Base-by-base conservation (phyloP, 176 grass and related monocot genomes). In the Oryza glumipatula region DNA sequence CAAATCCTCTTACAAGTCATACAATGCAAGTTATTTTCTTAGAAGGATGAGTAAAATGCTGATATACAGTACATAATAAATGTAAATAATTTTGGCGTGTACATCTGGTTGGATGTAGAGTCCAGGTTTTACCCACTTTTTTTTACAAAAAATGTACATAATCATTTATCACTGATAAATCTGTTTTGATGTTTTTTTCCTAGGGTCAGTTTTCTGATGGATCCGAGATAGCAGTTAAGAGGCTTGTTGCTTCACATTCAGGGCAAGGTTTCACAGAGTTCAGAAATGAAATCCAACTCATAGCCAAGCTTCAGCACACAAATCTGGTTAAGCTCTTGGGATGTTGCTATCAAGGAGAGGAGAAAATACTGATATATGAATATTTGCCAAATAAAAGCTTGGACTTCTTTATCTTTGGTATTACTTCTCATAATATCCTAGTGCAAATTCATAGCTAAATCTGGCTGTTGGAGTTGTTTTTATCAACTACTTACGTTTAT, bases 361-460 rank as follows among this genome's bases (percentile, higher is more conserved):
- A 84, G 14, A 76, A 76, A 75, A 67, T 83, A 46, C 4, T 83
- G 64, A 21, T 83, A 39, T 83, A 83, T 8, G 81, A 83, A 73
- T 83, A 74, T 74, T 58, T 81, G 21, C 78, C 79, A 39, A 81
- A 81, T 9, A 81, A 43, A 81, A 81, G 79, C 67, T 60, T 83
- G 60, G 70, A 83, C 72, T 52, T 36, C 21, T 76, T 76, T 47
- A 84, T 76, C 9, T 84, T 76, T 52, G 72, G 82, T 84, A 68
- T 11, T 1, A n/a, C 5, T 82, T 73, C 56, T 73, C 3, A 1
- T 0, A 56, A 38, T 16, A 70, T 80, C 3, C 16, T 54, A 22
- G 36, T 72, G 35, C 61, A 15, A 9, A 74, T 13, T 46, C 4
- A 4, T 9, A 5, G 30, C 4, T 35, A 38, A 6, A 54, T 63